Percentiles rank a stretch among this genome's conserved stretches.
These are phyloP conservation scores for Dioscorea dumetorum DNA, from an alignment of 106 monocot species.

Conservation along the genomic window DNA sequence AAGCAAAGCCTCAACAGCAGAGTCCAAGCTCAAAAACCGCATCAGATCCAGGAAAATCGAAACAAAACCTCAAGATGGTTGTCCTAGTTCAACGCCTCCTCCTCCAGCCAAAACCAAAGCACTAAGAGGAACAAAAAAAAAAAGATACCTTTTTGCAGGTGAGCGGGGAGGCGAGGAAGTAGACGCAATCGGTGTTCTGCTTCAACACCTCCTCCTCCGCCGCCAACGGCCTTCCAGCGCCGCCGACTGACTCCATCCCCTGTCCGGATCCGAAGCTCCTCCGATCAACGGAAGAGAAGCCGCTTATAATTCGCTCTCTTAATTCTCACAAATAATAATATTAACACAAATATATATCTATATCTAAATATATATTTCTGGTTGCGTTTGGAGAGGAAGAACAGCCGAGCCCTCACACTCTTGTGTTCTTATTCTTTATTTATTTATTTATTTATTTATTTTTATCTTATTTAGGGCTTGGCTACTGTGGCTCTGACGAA, in stretches of 20 bases:
- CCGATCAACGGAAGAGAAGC: not conserved
- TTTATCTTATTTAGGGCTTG: too few species aligned
- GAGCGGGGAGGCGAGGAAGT: not conserved
- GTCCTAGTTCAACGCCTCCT: not conserved
- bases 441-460: too few species aligned
- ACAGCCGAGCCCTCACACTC: too few species aligned
- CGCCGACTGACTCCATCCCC: not conserved
- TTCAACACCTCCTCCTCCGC: not conserved
- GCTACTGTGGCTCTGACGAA: too few species aligned
- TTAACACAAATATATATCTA: not conserved
- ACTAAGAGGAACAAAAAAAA: not conserved
- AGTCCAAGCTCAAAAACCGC: not conserved
- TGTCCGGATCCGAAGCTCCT: not conserved
- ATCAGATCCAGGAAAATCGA: not conserved
- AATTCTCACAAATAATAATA: not conserved
- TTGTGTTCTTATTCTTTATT: too few species aligned
- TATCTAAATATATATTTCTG: too few species aligned
- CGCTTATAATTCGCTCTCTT: not conserved
- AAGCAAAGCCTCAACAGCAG: not conserved
- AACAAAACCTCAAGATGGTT: not conserved
- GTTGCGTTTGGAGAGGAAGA: too few species aligned
- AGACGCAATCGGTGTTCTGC: not conserved
- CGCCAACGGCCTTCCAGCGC: not conserved
- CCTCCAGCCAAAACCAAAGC: not conserved
- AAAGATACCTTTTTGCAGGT: not conserved